These are phyloP conservation scores for Cordyceps cicadae DNA, from an alignment of 2,329 filamentous ascomycete genomes.

Conservation along the genomic window DNA sequence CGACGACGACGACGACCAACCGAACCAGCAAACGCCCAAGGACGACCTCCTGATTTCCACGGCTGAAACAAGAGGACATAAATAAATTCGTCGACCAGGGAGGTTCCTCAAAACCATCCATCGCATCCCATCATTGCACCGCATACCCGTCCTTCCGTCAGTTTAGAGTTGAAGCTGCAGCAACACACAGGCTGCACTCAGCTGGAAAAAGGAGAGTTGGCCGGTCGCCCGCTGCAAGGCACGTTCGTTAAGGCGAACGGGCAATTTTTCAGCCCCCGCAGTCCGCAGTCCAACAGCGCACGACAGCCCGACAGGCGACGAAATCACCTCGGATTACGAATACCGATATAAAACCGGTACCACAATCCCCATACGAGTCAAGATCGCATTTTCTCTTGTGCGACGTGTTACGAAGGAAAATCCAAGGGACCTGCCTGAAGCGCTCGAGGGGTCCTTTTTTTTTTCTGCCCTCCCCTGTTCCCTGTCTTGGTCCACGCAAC, in stretches of 20 bases:
- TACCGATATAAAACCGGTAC: not conserved
- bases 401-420: not conserved
- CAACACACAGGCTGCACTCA: not conserved
- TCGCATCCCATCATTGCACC: not conserved
- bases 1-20: not conserved
- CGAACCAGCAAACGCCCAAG: constrained; percentile 1
- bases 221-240: constrained; percentile 4
- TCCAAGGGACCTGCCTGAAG: not conserved
- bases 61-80: not conserved
- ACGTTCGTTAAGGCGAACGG: not conserved
- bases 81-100: too few relatives aligned
- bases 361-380: not conserved
- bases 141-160: not conserved
- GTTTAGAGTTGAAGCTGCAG: constrained; percentile 1
- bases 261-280: not conserved
- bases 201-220: not conserved
- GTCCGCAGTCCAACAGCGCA: not conserved
- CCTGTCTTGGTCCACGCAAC: not conserved
- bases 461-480: too few relatives aligned
- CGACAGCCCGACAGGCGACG: not conserved
- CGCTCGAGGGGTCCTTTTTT: not conserved
- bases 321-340: not conserved
- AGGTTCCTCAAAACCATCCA: too few relatives aligned
- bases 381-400: not conserved
- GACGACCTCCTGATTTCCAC: not conserved